These are phyloP conservation scores for Monosporascus sp. DNA, from an alignment of 2,329 filamentous ascomycete species.

Conservation along the genomic window DNA sequence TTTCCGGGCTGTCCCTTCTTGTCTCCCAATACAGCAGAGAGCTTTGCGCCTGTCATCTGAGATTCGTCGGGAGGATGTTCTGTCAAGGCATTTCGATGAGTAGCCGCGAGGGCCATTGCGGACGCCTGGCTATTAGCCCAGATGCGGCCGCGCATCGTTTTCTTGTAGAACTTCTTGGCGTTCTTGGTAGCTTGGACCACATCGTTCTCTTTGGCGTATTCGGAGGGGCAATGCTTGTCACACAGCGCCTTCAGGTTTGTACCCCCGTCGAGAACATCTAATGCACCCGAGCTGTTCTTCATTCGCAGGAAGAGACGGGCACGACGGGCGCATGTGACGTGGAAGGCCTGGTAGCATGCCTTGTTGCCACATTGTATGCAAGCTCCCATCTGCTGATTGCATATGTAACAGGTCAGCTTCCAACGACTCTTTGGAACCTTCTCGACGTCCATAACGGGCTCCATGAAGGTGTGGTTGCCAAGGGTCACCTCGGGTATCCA, in stretches of 20 bases:
- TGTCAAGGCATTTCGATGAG: slow-evolving; percentile 57
- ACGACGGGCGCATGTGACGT: slow-evolving; percentile 89
- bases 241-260: slow-evolving; percentile 91
- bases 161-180: slow-evolving; percentile 84
- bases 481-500: slow-evolving; percentile 98
- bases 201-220: slow-evolving; percentile 82
- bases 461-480: slow-evolving; percentile 95
- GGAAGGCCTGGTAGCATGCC: slow-evolving; percentile 93
- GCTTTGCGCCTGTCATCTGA: slow-evolving; percentile 76
- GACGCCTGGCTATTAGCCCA: slow-evolving; percentile 90
- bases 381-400: slow-evolving; percentile 93
- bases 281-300: slow-evolving; percentile 81
- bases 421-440: slow-evolving; percentile 93
- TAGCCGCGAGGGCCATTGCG: slow-evolving; percentile 73
- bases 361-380: slow-evolving; percentile 99
- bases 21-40: slow-evolving; percentile 67
- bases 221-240: slow-evolving; percentile 85
- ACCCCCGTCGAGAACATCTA: slow-evolving; percentile 70
- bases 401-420: slow-evolving; percentile 94
- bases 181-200: slow-evolving; percentile 75
- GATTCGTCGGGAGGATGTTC: slow-evolving; percentile 74
- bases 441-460: slow-evolving; percentile 95
- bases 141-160: slow-evolving; percentile 78
- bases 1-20: slow-evolving; percentile 67
- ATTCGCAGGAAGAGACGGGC: slow-evolving; percentile 89